Conservation (phyloP, 1,139 yeast species). For the Candida neerlandica region DNA sequence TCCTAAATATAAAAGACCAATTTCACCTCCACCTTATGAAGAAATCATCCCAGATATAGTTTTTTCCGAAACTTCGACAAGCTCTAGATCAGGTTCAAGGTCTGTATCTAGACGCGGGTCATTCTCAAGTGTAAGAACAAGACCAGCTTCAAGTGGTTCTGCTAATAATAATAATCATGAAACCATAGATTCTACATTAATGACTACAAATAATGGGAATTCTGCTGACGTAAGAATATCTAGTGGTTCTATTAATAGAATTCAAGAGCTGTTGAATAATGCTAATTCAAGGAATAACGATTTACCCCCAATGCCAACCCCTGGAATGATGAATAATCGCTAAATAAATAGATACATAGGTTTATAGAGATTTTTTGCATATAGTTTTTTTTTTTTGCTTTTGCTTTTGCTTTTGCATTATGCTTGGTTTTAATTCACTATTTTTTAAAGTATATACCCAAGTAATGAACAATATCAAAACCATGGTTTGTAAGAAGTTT, state of each 20-base stretch:
- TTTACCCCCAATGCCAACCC: constrained; percentile 6
- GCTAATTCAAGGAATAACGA: not conserved
- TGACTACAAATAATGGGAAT: not conserved
- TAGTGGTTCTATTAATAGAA: not conserved
- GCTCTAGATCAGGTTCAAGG: constrained; percentile 1
- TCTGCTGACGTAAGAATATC: not conserved
- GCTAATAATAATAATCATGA: not conserved
- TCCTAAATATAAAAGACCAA: not conserved
- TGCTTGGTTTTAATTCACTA: not conserved
- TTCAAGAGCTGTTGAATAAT: not conserved
- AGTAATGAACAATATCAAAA: too few species aligned
- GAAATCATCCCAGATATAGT: constrained; percentile 2
- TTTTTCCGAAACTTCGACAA: not conserved
- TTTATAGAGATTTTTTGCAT: not conserved
- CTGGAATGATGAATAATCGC: constrained; percentile 1
- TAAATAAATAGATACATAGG: not conserved
- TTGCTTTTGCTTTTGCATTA: not conserved
- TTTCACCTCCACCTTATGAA: constrained; percentile 6
- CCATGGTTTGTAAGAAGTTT: too few species aligned
- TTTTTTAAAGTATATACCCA: not conserved
- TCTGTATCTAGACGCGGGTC: not conserved
- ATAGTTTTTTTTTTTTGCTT: not conserved
- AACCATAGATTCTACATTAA: not conserved
- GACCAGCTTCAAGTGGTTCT: not conserved
- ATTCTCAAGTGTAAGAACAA: not conserved